Evolutionary conservation across 2,329 filamentous ascomycete genomes (phyloP).

Genomic region (Thelonectria rubi): DNA sequence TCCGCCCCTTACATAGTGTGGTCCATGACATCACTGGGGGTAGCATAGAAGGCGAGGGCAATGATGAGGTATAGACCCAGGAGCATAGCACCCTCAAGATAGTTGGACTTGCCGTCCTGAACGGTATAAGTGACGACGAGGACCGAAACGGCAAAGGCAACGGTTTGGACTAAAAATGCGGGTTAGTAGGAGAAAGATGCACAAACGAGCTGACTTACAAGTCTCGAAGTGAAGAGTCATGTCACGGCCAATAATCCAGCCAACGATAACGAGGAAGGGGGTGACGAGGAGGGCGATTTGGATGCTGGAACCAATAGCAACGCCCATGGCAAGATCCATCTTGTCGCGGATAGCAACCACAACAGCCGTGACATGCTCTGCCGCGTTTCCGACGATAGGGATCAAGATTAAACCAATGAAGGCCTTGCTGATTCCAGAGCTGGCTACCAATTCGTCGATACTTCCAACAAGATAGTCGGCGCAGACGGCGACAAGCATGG

Average conservation of each 20-base stretch:
- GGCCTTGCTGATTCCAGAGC: conserved; percentile 77
- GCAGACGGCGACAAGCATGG: conserved; percentile 75
- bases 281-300: conserved; percentile 86
- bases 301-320: conserved; percentile 83
- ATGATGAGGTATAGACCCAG: conserved; percentile 66
- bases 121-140: conserved; percentile 80
- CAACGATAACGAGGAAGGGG: conserved; percentile 80
- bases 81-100: conserved; percentile 80
- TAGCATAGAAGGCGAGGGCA: conserved; percentile 68
- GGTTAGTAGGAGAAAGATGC: conserved; percentile 27
- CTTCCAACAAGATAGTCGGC: conserved; percentile 81
- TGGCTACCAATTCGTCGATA: conserved; percentile 76
- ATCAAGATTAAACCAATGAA: conserved; percentile 84
- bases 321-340: conserved; percentile 78
- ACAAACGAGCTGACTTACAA: conserved; percentile 43
- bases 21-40: conserved; percentile 59
- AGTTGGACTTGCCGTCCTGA: conserved; percentile 85
- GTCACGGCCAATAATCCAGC: conserved; percentile 76
- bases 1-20: conserved; percentile 34
- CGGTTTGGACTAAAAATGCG: conserved; percentile 68
- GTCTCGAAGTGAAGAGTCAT: conserved; percentile 85
- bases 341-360: conserved; percentile 82
- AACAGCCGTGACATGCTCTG: conserved; percentile 83
- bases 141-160: conserved; percentile 79
- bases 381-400: conserved; percentile 82